phyloP scores from a whole-genome alignment of 2,329 filamentous ascomycete genomes.

The Thelonectria blattea region DNA sequence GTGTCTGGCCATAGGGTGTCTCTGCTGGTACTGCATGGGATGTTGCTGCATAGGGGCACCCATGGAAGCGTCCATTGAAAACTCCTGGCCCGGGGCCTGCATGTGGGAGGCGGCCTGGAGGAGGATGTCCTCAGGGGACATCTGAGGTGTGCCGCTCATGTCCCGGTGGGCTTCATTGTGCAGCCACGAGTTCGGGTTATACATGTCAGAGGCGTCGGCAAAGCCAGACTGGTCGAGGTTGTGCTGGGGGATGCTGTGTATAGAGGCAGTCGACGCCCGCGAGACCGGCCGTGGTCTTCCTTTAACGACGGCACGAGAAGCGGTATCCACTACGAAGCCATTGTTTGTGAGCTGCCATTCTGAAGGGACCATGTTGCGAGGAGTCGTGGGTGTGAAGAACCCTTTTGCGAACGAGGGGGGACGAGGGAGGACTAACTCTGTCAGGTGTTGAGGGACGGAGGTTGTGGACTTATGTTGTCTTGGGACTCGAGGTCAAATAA shows the following conservation, averaged over 20 bases:
- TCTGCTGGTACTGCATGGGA: constrained; percentile 50
- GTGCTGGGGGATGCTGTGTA: constrained; percentile 61
- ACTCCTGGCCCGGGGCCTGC: constrained; percentile 57
- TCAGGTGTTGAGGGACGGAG: constrained; percentile 40
- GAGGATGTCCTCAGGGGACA: constrained; percentile 66
- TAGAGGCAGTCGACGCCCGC: constrained; percentile 62
- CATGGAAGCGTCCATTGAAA: constrained; percentile 55
- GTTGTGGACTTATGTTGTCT: constrained; percentile 36
- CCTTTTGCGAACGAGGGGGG: constrained; percentile 15
- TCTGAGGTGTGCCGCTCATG: constrained; percentile 50
- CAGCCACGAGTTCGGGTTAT: constrained; percentile 56
- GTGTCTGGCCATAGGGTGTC: constrained; percentile 52
- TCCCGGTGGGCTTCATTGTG: constrained; percentile 53
- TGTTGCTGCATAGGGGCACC: constrained; percentile 50
- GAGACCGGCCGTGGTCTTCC: constrained; percentile 59
- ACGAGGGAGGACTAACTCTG: constrained; percentile 43
- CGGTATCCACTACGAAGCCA: constrained; percentile 36
- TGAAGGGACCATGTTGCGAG: constrained; percentile 20
- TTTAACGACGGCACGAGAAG: constrained; percentile 45
- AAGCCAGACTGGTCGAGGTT: constrained; percentile 57
- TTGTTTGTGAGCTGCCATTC: constrained; percentile 25
- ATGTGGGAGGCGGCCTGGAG: constrained; percentile 63
- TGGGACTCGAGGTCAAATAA: constrained; percentile 37
- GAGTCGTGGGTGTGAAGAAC: constrained; percentile 12
- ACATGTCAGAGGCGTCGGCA: constrained; percentile 51